phyloP scores from a whole-genome alignment of 2,329 filamentous ascomycete species.

The Mycocentrospora acerina region DNA sequence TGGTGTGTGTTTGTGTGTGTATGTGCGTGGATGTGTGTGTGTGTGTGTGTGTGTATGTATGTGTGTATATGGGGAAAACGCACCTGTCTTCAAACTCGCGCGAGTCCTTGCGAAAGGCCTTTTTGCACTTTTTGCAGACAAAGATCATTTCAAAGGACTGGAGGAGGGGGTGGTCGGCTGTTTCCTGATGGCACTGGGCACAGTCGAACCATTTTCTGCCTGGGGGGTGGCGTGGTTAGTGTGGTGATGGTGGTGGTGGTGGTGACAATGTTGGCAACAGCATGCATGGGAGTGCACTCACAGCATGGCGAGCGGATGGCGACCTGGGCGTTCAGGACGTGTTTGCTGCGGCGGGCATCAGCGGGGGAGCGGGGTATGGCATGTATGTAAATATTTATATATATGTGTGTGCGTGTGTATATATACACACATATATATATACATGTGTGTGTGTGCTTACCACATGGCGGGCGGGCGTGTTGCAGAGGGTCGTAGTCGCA shows the following conservation, averaged over 20 bases:
- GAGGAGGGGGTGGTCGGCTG: conserved; percentile 72
- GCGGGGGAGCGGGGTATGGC: conserved; percentile 19
- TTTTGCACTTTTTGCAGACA: conserved; percentile 98
- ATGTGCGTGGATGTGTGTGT: too few species aligned
- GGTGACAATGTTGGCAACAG: too few species aligned
- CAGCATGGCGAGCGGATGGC: conserved; percentile 95
- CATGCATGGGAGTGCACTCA: conserved; percentile 50
- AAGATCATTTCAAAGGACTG: conserved; percentile 88
- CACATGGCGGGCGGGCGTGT: conserved; percentile 21
- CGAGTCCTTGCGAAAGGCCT: conserved; percentile 94
- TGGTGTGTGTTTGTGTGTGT: too few species aligned
- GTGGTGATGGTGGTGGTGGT: too few species aligned
- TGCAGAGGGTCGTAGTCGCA: neutral
- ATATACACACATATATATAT: too few species aligned
- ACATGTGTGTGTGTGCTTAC: conserved; percentile 20
- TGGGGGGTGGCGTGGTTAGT: too few species aligned
- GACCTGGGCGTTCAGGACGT: conserved; percentile 97
- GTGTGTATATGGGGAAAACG: too few species aligned
- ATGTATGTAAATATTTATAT: too few species aligned
- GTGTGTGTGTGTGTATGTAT: too few species aligned
- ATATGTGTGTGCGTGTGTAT: too few species aligned
- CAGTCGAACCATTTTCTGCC: conserved; percentile 99
- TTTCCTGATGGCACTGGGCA: conserved; percentile 86
- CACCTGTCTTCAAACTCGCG: conserved; percentile 81
- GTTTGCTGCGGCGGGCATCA: conserved; percentile 67